Base-by-base conservation (phyloP, 768 basidiomycete species). In the button mushroom (Agaricus bisporus) region DNA sequence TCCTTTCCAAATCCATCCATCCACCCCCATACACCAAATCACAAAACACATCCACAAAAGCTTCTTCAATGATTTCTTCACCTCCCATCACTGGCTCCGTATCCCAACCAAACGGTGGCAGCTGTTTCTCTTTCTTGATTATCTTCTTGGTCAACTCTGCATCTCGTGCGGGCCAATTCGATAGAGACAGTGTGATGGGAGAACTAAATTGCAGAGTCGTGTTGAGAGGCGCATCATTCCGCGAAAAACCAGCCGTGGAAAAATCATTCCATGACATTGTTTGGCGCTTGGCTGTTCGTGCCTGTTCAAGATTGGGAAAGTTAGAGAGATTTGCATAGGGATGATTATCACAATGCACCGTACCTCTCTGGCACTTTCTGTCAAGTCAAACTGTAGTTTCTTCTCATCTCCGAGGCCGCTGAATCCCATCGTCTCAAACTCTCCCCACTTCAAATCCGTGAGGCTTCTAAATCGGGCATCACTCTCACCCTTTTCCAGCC, bases 221-320 rank as follows among this genome's bases (percentile, higher is more conserved):
- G 41, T 78, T 82, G 10, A 97, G 76, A 0, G 88, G 86, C 1
- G 74, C 81, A 55, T 95, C 90, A 9, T 75, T 77, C 18, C 92
- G 85, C 8, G 86, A 72, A 72, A 98, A 98, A 2, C 94, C 94
- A 11, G 85, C 70, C 0, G 76, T 65, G 12, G 91, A 90, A 64
- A 98, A 97, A 66, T 95, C 93, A 47, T 81, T 85, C 94, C 94
- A 98, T 17, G 83, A 82, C 57, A 98, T 77, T 0, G 94, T 95
- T 51, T 83, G 71, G 29, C 94, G 88, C 64, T 94, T 94, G 39
- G 81, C 74, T 1, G 80, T 59, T 49, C 78, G 81, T 63, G 82
- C 75, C 87, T 91, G 61, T 49, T 49, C 10, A 48, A 55, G 35
- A 18, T 17, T 17, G 48, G 41, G 15, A 26, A 41, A 36, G 32